Base-by-base conservation (phyloP, 805 yeast species). In the Limtongozyma cylindracea region DNA sequence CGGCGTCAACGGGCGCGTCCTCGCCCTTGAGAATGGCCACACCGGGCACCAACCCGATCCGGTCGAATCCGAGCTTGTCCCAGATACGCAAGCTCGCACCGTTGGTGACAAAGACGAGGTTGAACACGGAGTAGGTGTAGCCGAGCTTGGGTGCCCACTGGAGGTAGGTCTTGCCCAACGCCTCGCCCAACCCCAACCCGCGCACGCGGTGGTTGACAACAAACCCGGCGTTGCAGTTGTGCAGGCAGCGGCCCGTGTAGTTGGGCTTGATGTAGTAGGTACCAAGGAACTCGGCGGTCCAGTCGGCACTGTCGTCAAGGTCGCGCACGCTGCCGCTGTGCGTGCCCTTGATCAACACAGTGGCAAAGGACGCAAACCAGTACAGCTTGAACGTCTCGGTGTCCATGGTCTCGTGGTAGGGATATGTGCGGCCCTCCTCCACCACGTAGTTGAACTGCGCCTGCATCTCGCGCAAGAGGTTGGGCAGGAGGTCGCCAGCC, bases 201-300 rank as follows among this genome's bases (percentile, higher is more conserved):
- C 95, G 55, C 13, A 47, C 46, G 0, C 29, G 29, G 6, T 53
- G 49, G 26, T 59, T 59, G 5, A 82, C 92, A 8, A 78, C 38
- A 36, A 82, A 82, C 0, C 91, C 93, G 0, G 68, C 94, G 39
- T 82, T 82, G 35, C 93, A 77, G 14, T 63, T 69, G 35, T 82
- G 94, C 0, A 88, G 64, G 29, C 84, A 69, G 26, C 92, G 57
- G 6, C 91, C 93, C 3, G 53, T 44, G 38, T 80, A 82, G 42
- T 82, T 82, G 10, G 96, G 93, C 36, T 74, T 78, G 33, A 80
- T 52, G 40, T 70, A 74, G 38, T 69, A 73, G 2, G 73, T 61
- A 1, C 94, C 95, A 20, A 77, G 38, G 27, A 66, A 59, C 5
- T 32, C 29, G 1, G 47, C 35, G 4, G 49, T 44, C 66, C 71